Evolutionary conservation across 352 stramenopile genomes (phyloP).

Genomic region (Phytophthora kernoviae): DNA sequence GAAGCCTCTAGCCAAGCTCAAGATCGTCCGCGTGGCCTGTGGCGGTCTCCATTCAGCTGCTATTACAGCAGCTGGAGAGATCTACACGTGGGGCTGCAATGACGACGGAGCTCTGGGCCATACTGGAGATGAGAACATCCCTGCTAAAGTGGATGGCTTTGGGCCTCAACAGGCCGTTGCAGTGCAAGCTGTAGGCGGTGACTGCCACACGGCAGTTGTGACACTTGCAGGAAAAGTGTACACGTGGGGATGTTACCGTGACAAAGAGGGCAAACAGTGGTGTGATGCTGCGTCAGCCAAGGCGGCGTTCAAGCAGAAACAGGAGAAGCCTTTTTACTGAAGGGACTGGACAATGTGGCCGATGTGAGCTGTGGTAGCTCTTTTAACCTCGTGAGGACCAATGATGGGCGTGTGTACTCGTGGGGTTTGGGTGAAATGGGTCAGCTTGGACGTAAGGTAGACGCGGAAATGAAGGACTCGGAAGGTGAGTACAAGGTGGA

Average conservation of each 20-base stretch:
- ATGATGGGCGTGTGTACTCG: conserved; percentile 88
- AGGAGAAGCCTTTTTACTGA: conserved; percentile 62
- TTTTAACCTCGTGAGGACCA: conserved; percentile 88
- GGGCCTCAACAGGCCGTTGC: conserved; percentile 42
- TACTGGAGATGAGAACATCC: conserved; percentile 78
- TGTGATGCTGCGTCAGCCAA: conserved; percentile 73
- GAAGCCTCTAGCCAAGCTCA: conserved; percentile 37
- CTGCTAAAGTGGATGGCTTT: conserved; percentile 64
- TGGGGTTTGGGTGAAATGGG: conserved; percentile 93
- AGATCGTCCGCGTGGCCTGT: conserved; percentile 77
- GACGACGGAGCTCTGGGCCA: conserved; percentile 91
- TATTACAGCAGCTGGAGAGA: conserved; percentile 81
- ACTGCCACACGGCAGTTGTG: conserved; percentile 94
- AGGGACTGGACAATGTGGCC: conserved; percentile 61
- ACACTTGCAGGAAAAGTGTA: conserved; percentile 91
- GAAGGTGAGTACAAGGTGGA: conserved; percentile 75
- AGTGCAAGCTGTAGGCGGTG: conserved; percentile 90
- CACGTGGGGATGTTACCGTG: conserved; percentile 96
- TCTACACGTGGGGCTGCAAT: conserved; percentile 97
- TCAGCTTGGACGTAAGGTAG: conserved; percentile 74
- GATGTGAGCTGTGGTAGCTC: conserved; percentile 84
- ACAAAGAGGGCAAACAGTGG: conserved; percentile 96
- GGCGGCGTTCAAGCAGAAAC: conserved; percentile 84
- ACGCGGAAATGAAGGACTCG: conserved; percentile 68
- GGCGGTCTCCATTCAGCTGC: conserved; percentile 93